These are phyloP conservation scores for Ophiocordyceps robertsii DNA, from an alignment of 2,329 filamentous ascomycete species.

Conservation along the genomic window DNA sequence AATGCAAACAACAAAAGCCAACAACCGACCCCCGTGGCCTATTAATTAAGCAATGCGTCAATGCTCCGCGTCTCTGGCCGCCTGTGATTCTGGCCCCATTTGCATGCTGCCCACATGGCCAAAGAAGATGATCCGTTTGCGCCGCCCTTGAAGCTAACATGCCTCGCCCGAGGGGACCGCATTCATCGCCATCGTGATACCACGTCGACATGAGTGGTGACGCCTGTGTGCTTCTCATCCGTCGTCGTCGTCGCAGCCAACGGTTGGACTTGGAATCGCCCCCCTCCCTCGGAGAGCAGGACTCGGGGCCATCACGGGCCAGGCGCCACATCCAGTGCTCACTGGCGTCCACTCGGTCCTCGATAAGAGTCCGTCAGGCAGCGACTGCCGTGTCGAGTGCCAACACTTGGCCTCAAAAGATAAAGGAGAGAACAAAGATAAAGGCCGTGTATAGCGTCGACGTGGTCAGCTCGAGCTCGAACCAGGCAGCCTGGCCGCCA, in stretches of 20 bases:
- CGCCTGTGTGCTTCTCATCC: no score
- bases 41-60: not conserved
- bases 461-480: conserved; percentile 39
- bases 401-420: conserved; percentile 6
- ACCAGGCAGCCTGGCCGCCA: conserved; percentile 38
- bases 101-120: not conserved
- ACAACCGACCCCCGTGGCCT: not conserved
- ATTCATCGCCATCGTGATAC: not conserved
- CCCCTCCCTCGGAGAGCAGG: no score
- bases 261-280: no score
- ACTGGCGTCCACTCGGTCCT: no score
- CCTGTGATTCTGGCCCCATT: not conserved
- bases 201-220: conserved; percentile 1
- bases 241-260: no score
- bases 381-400: no score
- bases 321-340: no score
- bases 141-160: not conserved
- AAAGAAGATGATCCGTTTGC: not conserved
- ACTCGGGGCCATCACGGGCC: no score
- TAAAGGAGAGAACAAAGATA: conserved; percentile 31
- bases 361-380: no score
- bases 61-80: not conserved
- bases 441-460: conserved; percentile 35
- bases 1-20: not conserved
- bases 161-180: not conserved